Evolutionary conservation across 352 stramenopile genomes (phyloP).

Genomic region (Phytophthora multivora): DNA sequence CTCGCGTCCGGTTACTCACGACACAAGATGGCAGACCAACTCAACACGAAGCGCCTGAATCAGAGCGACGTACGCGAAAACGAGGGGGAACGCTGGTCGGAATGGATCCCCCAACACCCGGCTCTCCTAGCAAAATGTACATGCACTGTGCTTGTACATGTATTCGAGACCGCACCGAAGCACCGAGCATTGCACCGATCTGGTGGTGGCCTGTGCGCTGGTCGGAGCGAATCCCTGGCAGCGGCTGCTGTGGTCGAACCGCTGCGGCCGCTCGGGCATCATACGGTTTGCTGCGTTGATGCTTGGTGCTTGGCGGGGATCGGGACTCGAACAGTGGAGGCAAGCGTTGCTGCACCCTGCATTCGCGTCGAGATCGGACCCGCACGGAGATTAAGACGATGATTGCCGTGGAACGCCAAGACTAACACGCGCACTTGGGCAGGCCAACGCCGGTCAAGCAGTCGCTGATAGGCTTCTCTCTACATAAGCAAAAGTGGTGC

Average conservation of each 20-base stretch:
- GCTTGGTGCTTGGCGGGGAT: neutral
- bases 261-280: neutral
- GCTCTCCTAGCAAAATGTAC: slow-evolving; percentile 7
- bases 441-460: slow-evolving; percentile 2
- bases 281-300: neutral
- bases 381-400: neutral
- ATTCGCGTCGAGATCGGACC: neutral
- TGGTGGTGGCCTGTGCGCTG: neutral
- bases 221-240: slow-evolving; percentile 2
- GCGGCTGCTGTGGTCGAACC: slow-evolving; percentile 2
- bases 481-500: too few relatives aligned
- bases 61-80: slow-evolving; percentile 19
- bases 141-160: too few relatives aligned
- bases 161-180: neutral
- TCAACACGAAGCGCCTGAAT: slow-evolving; percentile 7
- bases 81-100: slow-evolving; percentile 17
- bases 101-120: slow-evolving; percentile 10
- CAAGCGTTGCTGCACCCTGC: neutral
- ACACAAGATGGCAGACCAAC: slow-evolving; percentile 6
- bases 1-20: slow-evolving; percentile 16
- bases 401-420: neutral
- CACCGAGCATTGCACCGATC: neutral
- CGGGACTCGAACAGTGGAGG: neutral
- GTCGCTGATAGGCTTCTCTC: neutral
- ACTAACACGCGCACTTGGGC: neutral